Evolutionary conservation across 192 early-diverging fungal genomes (phyloP).

Genomic region (Podila clonocystis): DNA sequence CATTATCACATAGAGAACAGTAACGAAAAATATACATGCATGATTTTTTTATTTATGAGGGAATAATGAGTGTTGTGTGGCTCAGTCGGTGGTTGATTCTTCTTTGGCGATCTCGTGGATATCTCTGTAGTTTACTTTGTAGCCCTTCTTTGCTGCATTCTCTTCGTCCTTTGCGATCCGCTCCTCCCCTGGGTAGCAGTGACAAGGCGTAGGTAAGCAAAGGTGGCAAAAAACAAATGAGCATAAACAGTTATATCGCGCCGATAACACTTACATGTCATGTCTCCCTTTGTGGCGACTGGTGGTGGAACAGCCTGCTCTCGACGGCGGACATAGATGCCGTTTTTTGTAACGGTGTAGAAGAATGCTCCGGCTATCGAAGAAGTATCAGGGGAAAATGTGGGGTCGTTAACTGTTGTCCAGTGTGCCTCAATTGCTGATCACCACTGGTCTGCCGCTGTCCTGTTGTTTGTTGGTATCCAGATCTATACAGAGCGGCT

Average conservation of each 20-base stretch:
- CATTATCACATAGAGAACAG: slow-evolving; percentile 16
- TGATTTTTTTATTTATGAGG: background rate
- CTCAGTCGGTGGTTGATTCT: background rate
- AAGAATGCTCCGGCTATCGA: slow-evolving; percentile 25
- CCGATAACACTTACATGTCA: slow-evolving; percentile 27
- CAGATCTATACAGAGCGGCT: too few species aligned
- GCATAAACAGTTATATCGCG: background rate
- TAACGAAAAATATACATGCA: slow-evolving; percentile 8
- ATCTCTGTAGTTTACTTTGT: slow-evolving; percentile 36
- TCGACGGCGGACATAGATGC: slow-evolving; percentile 37
- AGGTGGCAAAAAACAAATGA: background rate
- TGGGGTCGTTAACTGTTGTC: background rate
- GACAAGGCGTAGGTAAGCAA: background rate
- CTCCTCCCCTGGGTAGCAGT: slow-evolving; percentile 30
- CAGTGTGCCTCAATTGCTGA: background rate
- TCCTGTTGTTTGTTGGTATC: too few species aligned
- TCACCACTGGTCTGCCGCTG: background rate
- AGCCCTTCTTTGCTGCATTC: slow-evolving; percentile 49
- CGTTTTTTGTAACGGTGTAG: slow-evolving; percentile 33
- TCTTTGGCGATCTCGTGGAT: slow-evolving; percentile 22
- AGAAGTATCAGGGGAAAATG: background rate
- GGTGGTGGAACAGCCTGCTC: slow-evolving; percentile 24
- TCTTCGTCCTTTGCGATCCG: slow-evolving; percentile 37
- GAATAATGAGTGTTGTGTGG: background rate
- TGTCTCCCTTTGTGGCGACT: slow-evolving; percentile 20